phyloP scores from a whole-genome alignment of 2,329 filamentous ascomycete species.

The Atkinsonella hypoxylon region DNA sequence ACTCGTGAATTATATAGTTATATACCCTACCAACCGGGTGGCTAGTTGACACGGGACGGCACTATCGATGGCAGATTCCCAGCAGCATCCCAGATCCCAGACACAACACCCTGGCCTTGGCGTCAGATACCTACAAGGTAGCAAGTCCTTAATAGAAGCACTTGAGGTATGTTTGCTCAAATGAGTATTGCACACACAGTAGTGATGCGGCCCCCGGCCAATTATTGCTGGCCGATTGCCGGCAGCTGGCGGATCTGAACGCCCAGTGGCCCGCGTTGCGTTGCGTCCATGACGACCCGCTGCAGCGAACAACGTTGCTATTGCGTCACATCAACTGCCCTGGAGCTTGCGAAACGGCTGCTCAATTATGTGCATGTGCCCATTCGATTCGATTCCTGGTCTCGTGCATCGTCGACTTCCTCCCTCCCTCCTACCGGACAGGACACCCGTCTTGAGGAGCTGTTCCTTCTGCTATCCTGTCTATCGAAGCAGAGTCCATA shows the following conservation, averaged over 20 bases:
- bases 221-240: background rate
- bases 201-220: too few species aligned
- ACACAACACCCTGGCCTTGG: background rate
- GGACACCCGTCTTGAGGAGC: background rate
- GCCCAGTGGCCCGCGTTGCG: background rate
- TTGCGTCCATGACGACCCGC: slow-evolving; percentile 1
- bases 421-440: background rate
- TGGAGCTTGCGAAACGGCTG: background rate
- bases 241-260: background rate
- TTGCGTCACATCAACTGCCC: slow-evolving; percentile 10
- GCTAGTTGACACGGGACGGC: too few species aligned
- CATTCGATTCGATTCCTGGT: background rate
- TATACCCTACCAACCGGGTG: too few species aligned
- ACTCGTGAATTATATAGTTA: too few species aligned
- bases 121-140: too few species aligned
- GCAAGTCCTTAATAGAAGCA: too few species aligned
- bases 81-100: too few species aligned
- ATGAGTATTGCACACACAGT: too few species aligned
- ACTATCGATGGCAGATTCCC: too few species aligned
- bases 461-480: background rate
- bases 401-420: background rate
- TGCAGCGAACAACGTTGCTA: slow-evolving; percentile 1
- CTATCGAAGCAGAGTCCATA: too few species aligned
- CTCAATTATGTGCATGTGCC: background rate
- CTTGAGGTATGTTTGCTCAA: background rate